Base-by-base conservation (phyloP, 2,329 filamentous ascomycete genomes). In the Monilinia fructigena region DNA sequence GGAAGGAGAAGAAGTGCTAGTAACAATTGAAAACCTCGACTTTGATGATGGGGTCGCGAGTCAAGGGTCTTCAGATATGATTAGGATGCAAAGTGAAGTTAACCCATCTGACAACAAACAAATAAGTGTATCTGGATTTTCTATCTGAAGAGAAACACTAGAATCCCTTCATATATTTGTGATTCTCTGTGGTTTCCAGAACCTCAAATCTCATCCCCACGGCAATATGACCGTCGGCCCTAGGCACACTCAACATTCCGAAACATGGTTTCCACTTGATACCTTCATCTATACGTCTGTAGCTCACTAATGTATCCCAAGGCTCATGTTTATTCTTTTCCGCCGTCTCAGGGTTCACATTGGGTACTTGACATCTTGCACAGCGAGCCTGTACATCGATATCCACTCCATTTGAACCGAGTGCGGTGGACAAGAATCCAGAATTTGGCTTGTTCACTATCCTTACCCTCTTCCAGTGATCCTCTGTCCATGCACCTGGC, bases 281-380 rank as follows among this genome's bases (percentile, higher is more conserved):
- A 1, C 87, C 87, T 28, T 81, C 77, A 74, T 89, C 87, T 28
- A 89, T 83, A 18, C 85, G 80, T 20, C 87, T 81, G 70, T 83
- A 82, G 68, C 81, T 81, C 40, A 85, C 79, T 68, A 89, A 78
- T 0, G 86, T 84, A 67, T 78, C 80, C 74, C 86, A 84, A 0
- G 88, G 11, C 85, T 89, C 2, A 80, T 87, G 64, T 28, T 68
- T 61, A 59, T 74, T 67, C 55, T 69, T 71, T 28, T 73, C 72
- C 23, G 70, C 72, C 0, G 72, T 72, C 8, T 69, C 63, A n/a
- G 82, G 88, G 74, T 91, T 81, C 1, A 90, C 86, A 72, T 91
- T 91, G 26, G 88, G 88, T 68, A 92, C 75, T 70, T 86, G 89
- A 77, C 89, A 91, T 66, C 89, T 82, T 1, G 87, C 86, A 2